Evolutionary conservation across 192 early-diverging fungal species (phyloP), one percentile per base, ranked within the genome.

Genomic region (Fimicolochytrium jonesii): DNA sequence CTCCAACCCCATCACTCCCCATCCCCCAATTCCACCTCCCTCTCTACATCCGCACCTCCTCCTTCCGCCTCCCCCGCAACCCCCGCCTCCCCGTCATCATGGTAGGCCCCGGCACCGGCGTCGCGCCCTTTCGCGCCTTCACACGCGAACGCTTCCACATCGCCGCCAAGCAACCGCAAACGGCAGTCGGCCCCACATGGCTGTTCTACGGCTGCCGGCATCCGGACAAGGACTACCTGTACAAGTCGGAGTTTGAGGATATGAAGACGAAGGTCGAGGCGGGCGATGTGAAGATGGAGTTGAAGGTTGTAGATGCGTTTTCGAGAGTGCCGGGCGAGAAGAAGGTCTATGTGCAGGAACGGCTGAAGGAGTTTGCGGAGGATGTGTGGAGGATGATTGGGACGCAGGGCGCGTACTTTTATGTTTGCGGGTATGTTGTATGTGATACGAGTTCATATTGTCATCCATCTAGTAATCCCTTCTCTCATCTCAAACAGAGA

Each of bases 81-180:
- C 68, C 78, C 39, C 59, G 77, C 6, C 66, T 85, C 10, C 97
- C 97, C 17, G 74, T 99, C 59, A 83, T 99, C 31, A 99, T 99
- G 97, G 77, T 99, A 31, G 97, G 97, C 0, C 97, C 97, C n/a
- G 97, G 97, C 44, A 99, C 97, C 3, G 97, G 97, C 42, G 90
- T 99, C 35, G 97, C 97, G 17, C 97, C 97, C 26, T 97, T 99
- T 88, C 85, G 97, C 44, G 97, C 89, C 3, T 99, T 99, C 65
- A 69, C 97, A 10, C 86, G 89, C 53, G 97, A 99, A 66, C 90
- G 97, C 48, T 85, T 88, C 3, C 63, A 74, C 35, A 50, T 66
- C 42, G 74, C 81, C 31, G 68, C 67, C 2, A 79, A 80, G 56
- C 69, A 81, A 60, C 68, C 54, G 2, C 48, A 32, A 0, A 30